phyloP scores from a whole-genome alignment of 306 rosid genomes.

The Rosa rugosa region DNA sequence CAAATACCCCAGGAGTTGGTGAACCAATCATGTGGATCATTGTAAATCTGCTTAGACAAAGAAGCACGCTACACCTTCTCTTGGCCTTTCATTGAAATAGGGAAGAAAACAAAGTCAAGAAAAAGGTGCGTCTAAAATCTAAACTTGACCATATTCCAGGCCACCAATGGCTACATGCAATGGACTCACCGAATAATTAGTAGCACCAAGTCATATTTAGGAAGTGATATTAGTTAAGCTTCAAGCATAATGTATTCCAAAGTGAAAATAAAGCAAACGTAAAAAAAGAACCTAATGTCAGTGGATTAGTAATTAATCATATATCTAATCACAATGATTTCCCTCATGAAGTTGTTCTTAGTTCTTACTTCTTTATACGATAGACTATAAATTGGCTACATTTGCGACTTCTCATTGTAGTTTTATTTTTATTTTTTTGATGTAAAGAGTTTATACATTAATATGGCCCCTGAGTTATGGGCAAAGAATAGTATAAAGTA shows the following conservation, averaged over 20 bases:
- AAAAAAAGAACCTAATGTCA: background rate
- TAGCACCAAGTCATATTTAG: background rate
- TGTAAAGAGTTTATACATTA: no score
- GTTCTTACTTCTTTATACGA: background rate
- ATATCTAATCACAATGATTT: background rate
- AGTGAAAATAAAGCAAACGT: background rate
- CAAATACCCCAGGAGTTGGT: background rate
- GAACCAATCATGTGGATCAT: background rate
- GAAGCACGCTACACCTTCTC: background rate
- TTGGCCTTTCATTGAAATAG: background rate
- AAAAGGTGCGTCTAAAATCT: background rate
- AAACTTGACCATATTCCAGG: background rate
- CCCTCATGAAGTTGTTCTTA: no score
- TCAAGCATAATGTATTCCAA: background rate
- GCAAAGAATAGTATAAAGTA: no score
- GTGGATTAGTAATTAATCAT: background rate
- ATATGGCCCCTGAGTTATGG: no score
- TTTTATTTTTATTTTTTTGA: no score
- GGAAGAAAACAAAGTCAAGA: background rate
- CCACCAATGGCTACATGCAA: conserved; percentile 1
- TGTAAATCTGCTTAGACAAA: background rate
- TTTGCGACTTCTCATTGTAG: no score
- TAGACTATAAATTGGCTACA: background rate
- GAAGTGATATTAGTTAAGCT: background rate
- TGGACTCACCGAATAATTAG: background rate